Conservation (phyloP, 2,329 filamentous ascomycete genomes). For the Trichocomaceae sp. region DNA sequence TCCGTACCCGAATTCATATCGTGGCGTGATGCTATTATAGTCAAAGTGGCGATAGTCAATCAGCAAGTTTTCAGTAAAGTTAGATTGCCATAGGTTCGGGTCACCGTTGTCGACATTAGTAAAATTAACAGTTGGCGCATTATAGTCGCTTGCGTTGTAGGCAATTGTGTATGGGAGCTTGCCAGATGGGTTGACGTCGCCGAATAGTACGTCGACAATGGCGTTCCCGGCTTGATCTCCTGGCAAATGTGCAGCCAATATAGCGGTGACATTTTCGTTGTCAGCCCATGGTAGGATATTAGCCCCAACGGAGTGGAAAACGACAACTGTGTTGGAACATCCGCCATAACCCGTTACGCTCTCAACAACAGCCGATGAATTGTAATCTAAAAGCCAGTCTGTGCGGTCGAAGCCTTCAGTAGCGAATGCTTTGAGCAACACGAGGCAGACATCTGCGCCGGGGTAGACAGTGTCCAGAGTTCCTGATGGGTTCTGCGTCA, state of each 20-base stretch:
- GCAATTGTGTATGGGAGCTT: constrained; percentile 49
- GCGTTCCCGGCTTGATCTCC: constrained; percentile 64
- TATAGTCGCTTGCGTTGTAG: constrained; percentile 12
- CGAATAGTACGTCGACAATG: constrained; percentile 61
- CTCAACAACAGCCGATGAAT: constrained; percentile 39
- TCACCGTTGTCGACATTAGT: constrained; percentile 9
- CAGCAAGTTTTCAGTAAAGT: constrained; percentile 49
- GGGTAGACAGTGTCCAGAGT: constrained; percentile 19
- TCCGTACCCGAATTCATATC: constrained; percentile 54
- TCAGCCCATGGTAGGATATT: constrained; percentile 65
- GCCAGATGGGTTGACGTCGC: constrained; percentile 57
- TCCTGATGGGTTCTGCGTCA: not conserved
- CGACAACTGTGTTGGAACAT: constrained; percentile 55
- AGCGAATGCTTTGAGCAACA: constrained; percentile 53
- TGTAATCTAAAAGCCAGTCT: constrained; percentile 38
- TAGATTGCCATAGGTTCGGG: constrained; percentile 43
- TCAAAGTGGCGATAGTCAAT: constrained; percentile 54
- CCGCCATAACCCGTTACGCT: constrained; percentile 23
- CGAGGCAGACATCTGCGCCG: constrained; percentile 47
- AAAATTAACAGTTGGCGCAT: constrained; percentile 43
- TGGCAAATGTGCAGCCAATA: constrained; percentile 66
- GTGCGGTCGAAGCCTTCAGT: constrained; percentile 41
- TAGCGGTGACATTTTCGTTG: constrained; percentile 50
- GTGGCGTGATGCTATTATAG: constrained; percentile 41
- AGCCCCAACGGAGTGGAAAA: constrained; percentile 64